Percentiles rank a stretch among this genome's conserved stretches.
Conservation (phyloP, 129 eudicot genomes). For the Helichrysum umbraculigerum region DNA sequence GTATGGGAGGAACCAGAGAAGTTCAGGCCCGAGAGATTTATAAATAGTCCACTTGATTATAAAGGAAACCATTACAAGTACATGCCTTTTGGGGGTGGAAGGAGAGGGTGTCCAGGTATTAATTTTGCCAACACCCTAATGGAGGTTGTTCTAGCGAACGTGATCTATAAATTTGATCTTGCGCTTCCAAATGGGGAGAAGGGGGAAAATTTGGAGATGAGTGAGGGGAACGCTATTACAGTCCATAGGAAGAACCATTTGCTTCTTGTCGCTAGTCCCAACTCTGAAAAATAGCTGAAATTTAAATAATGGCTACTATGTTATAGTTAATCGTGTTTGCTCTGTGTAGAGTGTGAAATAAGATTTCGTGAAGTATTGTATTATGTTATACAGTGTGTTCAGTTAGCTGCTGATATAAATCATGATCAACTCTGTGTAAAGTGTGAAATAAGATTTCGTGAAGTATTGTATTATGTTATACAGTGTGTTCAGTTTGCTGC, state of each 20-base stretch:
- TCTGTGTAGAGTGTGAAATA: too few relatives aligned
- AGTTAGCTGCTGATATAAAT: too few relatives aligned
- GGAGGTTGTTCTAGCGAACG: not conserved
- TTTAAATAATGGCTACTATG: not conserved
- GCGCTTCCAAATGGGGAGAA: not conserved
- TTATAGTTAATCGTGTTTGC: too few relatives aligned
- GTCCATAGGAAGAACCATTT: slow-evolving; percentile 1
- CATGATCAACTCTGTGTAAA: too few relatives aligned
- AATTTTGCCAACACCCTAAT: not conserved
- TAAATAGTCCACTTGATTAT: not conserved
- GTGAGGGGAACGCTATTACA: not conserved
- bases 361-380: too few relatives aligned
- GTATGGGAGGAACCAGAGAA: not conserved
- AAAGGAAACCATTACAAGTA: not conserved
- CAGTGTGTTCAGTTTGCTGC: too few relatives aligned
- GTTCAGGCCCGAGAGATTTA: not conserved
- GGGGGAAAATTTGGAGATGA: not conserved
- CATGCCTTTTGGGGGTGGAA: not conserved
- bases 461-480: too few relatives aligned
- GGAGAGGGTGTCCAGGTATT: slow-evolving; percentile 1
- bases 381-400: too few relatives aligned
- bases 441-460: too few relatives aligned
- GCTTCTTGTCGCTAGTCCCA: not conserved
- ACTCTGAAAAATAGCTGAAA: not conserved
- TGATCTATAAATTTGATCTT: not conserved